Evolutionary conservation across 2,329 filamentous ascomycete species (phyloP).

Genomic region (Colletotrichum sp.): DNA sequence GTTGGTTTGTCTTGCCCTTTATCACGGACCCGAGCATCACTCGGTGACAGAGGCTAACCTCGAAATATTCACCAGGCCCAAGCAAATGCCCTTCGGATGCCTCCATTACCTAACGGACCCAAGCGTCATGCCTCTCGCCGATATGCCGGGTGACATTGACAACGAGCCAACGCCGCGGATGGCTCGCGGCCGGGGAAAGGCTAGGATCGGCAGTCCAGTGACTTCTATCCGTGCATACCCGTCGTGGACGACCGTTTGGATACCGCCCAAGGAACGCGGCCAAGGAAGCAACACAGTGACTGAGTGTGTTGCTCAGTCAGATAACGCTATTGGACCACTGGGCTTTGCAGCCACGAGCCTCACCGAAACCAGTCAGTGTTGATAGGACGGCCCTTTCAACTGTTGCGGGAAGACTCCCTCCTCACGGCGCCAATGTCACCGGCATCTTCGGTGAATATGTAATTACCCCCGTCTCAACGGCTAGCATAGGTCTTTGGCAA

Average conservation of each 20-base stretch:
- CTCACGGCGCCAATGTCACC: background rate
- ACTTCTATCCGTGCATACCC: background rate
- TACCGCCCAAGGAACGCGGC: background rate
- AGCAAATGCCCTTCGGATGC: background rate
- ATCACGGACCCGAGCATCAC: background rate
- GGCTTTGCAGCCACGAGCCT: background rate
- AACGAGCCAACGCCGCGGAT: background rate
- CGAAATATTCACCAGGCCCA: background rate
- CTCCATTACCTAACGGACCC: background rate
- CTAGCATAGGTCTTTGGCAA: slow-evolving; percentile 10
- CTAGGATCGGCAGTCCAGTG: background rate
- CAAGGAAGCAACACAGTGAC: background rate
- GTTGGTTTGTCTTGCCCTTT: background rate
- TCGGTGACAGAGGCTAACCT: background rate
- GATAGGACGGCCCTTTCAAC: background rate
- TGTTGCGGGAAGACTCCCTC: background rate
- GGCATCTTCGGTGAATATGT: slow-evolving; percentile 2
- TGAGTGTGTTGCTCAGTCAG: background rate
- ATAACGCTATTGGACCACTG: background rate
- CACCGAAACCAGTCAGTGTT: background rate
- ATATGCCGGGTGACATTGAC: background rate
- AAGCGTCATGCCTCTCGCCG: background rate
- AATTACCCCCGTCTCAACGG: background rate
- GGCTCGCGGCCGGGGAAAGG: background rate
- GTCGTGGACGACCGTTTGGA: background rate